These are phyloP conservation scores for Pleurotus tuber-regium DNA, from an alignment of 768 basidiomycete genomes.

Conservation along the genomic window DNA sequence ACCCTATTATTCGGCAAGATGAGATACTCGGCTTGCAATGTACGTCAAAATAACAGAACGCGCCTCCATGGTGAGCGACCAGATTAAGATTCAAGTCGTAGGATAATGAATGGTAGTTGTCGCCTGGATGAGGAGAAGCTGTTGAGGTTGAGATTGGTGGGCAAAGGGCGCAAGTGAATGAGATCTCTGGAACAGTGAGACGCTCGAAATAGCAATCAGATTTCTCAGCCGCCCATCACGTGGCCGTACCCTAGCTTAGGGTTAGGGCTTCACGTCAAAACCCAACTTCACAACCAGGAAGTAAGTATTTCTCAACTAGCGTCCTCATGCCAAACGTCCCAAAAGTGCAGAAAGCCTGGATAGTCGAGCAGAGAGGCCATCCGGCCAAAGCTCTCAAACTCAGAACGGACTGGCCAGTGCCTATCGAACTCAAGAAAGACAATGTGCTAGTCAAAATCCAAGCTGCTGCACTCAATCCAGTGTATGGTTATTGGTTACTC, in stretches of 20 bases:
- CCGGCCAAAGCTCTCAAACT: constrained; percentile 32
- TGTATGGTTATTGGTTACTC: background rate
- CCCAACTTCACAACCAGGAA: background rate
- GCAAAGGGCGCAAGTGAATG: background rate
- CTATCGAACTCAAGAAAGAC: constrained; percentile 25
- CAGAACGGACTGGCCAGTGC: constrained; percentile 34
- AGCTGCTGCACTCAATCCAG: constrained; percentile 16
- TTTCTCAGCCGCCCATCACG: background rate
- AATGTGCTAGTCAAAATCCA: constrained; percentile 16
- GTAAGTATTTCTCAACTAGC: background rate
- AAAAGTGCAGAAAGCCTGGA: constrained; percentile 37
- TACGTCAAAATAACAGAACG: constrained; percentile 13
- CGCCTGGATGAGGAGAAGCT: background rate
- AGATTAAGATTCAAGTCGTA: constrained; percentile 1
- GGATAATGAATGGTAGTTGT: background rate
- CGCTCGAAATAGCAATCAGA: background rate
- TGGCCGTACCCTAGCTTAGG: background rate
- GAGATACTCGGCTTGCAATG: constrained; percentile 15
- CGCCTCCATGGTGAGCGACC: constrained; percentile 45
- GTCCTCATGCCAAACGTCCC: constrained; percentile 21
- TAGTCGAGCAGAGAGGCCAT: constrained; percentile 28
- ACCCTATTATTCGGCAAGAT: constrained; percentile 45
- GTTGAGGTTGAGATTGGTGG: background rate
- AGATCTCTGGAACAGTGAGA: background rate
- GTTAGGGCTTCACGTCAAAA: background rate